These are phyloP conservation scores for Yarrowia sp. DNA, from an alignment of 805 yeast species.

Conservation along the genomic window DNA sequence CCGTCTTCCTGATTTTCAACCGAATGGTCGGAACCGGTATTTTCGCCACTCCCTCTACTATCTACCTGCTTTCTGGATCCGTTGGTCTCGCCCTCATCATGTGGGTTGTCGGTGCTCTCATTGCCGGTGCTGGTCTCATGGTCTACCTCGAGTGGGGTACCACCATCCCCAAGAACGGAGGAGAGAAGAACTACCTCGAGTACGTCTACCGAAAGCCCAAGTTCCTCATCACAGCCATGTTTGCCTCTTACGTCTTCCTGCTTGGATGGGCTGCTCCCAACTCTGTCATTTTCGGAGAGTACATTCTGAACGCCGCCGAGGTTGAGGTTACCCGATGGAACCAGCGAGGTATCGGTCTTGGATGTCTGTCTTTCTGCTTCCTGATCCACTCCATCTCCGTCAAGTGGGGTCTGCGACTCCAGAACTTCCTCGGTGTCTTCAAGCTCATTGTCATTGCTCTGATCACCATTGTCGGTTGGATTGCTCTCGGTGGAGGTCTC, in stretches of 20 bases:
- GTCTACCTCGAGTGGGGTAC: slow-evolving; percentile 85
- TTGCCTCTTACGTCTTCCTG: slow-evolving; percentile 73
- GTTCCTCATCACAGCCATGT: slow-evolving; percentile 69
- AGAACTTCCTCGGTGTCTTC: slow-evolving; percentile 71
- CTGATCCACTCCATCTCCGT: slow-evolving; percentile 66
- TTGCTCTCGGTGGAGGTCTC: slow-evolving; percentile 76
- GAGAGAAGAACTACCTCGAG: slow-evolving; percentile 83
- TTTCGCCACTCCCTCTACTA: slow-evolving; percentile 70
- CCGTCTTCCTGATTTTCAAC: slow-evolving; percentile 69
- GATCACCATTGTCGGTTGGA: slow-evolving; percentile 82
- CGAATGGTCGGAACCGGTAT: slow-evolving; percentile 81
- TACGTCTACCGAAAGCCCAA: slow-evolving; percentile 71
- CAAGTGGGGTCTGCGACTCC: slow-evolving; percentile 70
- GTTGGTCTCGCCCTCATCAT: slow-evolving; percentile 74
- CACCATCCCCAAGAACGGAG: slow-evolving; percentile 81
- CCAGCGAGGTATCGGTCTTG: slow-evolving; percentile 78
- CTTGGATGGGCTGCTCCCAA: slow-evolving; percentile 89
- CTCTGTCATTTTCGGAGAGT: slow-evolving; percentile 80
- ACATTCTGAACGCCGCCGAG: slow-evolving; percentile 76
- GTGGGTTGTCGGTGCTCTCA: slow-evolving; percentile 77
- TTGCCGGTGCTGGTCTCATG: slow-evolving; percentile 67
- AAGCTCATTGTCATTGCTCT: slow-evolving; percentile 74
- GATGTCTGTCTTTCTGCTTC: slow-evolving; percentile 73
- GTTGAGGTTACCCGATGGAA: slow-evolving; percentile 74
- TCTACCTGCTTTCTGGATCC: slow-evolving; percentile 64